These are phyloP conservation scores for Septoria linicola DNA, from an alignment of 2,329 filamentous ascomycete genomes.

Conservation along the genomic window DNA sequence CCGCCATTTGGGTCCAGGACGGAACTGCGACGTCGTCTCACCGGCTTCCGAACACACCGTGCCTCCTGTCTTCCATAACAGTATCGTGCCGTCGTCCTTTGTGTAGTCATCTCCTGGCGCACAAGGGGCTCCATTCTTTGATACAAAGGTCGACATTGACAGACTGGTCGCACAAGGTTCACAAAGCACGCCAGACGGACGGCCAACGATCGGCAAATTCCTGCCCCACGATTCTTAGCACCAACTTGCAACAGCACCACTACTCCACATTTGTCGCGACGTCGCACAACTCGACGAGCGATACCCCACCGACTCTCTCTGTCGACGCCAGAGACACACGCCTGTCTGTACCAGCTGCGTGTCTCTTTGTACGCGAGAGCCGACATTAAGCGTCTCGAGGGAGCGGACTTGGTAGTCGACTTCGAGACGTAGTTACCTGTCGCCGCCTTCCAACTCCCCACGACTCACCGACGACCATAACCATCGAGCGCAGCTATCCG, in stretches of 20 bases:
- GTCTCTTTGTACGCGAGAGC: conserved; percentile 4
- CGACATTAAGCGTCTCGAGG: neutral
- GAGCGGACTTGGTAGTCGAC: neutral
- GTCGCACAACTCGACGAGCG: conserved; percentile 19
- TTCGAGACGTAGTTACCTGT: neutral
- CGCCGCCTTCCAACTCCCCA: neutral
- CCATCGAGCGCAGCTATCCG: conserved; percentile 11
- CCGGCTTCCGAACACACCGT: conserved; percentile 18
- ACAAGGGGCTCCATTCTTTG: conserved; percentile 13
- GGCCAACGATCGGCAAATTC: neutral
- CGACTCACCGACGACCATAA: neutral
- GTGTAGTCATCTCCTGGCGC: conserved; percentile 9
- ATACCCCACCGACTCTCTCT: conserved; percentile 1
- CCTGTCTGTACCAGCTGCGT: too few species aligned
- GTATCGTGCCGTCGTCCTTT: conserved; percentile 10
- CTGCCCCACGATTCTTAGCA: conserved; percentile 17
- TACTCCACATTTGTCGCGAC: conserved; percentile 17
- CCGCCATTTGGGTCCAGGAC: conserved; percentile 14
- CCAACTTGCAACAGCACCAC: too few species aligned
- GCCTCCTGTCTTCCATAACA: neutral
- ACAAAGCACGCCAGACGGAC: neutral
- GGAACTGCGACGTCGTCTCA: too few species aligned
- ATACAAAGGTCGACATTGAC: conserved; percentile 16
- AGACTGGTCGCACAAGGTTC: conserved; percentile 14
- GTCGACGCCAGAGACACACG: neutral